Base-by-base conservation (phyloP, 192 early-diverging fungal genomes). In the Coemansia sp. region DNA sequence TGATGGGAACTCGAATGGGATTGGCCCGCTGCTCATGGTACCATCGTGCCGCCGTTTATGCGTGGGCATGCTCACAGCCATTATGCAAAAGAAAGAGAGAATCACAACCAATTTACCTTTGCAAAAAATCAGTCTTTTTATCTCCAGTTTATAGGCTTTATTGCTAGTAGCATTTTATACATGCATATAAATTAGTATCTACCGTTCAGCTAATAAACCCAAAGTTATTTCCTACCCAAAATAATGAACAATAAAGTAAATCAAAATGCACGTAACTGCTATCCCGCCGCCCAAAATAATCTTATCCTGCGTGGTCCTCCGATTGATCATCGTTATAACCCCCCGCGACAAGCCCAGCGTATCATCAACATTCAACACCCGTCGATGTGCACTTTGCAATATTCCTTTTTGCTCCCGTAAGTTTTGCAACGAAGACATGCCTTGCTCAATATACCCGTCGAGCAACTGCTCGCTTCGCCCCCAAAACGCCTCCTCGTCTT, bases 271-370 rank as follows among this genome's bases (percentile, higher is more conserved):
- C 7, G 74, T 76, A 21, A 63, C 49, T 14, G 59, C 21, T 74
- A 82, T 82, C 1, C 79, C 79, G 1, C 56, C 73, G 8, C 35
- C 67, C 55, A 82, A 17, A 39, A 82, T 61, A 17, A 82, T 64
- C 68, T 82, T 82, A 57, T 82, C 79, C 67, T 82, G 79, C 1
- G 79, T 68, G 9, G 79, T 82, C 14, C 79, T 41, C 12, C 79
- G 62, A 26, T 82, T 76, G 31, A 82, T 82, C 27, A 75, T 65
- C 29, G 55, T 72, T 37, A 82, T 82, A 7, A 82, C 79, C 12
- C 69, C 61, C 4, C 58, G 67, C 21, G 79, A 82, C 31, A 82
- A 49, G 14, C 79, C 79, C 49, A 82, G 62, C 6, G 74, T 82
- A 16, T 53, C 65, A 16, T 67, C 74, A 16, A 70, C 79, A 49